Evolutionary conservation across 345 rosid genomes (phyloP).

Genomic region (Eucalyptus regnans): DNA sequence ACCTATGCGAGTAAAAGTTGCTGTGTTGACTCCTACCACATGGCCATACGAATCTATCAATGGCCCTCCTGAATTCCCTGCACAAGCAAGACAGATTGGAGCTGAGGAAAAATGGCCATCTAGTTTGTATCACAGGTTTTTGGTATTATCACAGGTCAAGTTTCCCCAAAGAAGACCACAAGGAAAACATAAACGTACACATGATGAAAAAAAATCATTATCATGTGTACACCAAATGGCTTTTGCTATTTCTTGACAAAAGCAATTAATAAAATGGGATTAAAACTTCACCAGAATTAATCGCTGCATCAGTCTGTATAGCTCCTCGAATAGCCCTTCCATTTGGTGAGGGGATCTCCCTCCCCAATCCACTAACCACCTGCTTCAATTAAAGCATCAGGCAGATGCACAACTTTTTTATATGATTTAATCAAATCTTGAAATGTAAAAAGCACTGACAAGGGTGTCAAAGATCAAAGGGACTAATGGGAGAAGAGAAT

Average conservation of each 20-base stretch:
- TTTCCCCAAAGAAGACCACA: not conserved
- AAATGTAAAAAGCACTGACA: not conserved
- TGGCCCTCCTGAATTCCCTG: conserved; percentile 83
- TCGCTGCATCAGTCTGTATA: conserved; percentile 85
- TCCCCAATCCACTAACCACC: conserved; percentile 87
- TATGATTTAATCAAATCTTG: not conserved
- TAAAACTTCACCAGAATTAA: conserved; percentile 44
- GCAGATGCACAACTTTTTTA: not conserved
- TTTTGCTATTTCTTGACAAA: not conserved
- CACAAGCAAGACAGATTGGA: not conserved
- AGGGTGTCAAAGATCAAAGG: not conserved
- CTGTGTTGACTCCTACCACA: conserved; percentile 82
- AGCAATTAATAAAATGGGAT: not conserved
- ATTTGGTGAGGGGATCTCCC: conserved; percentile 85
- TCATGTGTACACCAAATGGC: not conserved
- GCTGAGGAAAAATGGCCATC: not conserved
- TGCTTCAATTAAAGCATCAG: conserved; percentile 3
- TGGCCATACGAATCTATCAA: conserved; percentile 69
- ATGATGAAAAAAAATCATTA: not conserved
- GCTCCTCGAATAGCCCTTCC: conserved; percentile 77
- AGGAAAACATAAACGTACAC: not conserved
- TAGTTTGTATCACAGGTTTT: not conserved
- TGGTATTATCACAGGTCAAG: not conserved
- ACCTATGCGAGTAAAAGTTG: conserved; percentile 89
- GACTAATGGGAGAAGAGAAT: not conserved